Evolutionary conservation across 2,329 filamentous ascomycete species (phyloP).

Genomic region (Colletotrichum siamense): DNA sequence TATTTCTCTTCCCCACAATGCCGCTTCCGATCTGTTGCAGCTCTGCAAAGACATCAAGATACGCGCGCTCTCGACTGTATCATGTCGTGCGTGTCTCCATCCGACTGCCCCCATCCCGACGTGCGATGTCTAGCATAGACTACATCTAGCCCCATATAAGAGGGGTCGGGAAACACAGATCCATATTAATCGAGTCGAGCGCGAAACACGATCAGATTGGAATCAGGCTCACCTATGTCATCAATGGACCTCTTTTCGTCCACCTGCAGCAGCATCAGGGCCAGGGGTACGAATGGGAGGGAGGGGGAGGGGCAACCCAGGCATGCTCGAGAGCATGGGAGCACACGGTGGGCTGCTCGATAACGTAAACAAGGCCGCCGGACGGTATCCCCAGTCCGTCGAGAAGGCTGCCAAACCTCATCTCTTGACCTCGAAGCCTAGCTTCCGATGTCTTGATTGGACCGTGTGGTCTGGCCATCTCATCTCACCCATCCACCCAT

Average conservation of each 20-base stretch:
- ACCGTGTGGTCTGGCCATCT: not conserved
- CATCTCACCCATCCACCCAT: slow-evolving; percentile 11
- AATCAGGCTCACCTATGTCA: slow-evolving; percentile 16
- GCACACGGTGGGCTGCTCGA: slow-evolving; percentile 3
- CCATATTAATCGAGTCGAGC: not conserved
- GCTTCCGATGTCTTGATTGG: not conserved
- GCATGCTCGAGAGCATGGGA: slow-evolving; percentile 4
- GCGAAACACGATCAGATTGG: not conserved
- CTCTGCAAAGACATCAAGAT: not conserved
- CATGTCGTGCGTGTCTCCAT: slow-evolving; percentile 19
- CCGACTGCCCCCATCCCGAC: not conserved
- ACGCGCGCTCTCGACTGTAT: not conserved
- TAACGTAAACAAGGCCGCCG: slow-evolving; percentile 14
- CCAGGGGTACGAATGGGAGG: slow-evolving; percentile 5
- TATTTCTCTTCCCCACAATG: not conserved
- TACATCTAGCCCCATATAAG: slow-evolving; percentile 2
- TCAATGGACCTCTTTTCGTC: slow-evolving; percentile 10
- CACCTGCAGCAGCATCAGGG: slow-evolving; percentile 11
- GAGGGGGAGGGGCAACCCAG: slow-evolving; percentile 12
- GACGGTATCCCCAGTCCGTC: not conserved
- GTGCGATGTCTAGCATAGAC: slow-evolving; percentile 8
- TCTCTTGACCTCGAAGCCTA: not conserved
- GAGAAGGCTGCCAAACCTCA: not conserved
- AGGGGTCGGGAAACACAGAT: slow-evolving; percentile 10
- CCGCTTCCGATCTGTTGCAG: not conserved